Base-by-base conservation (phyloP, 345 rosid species). In the Lenwebbia sp. region DNA sequence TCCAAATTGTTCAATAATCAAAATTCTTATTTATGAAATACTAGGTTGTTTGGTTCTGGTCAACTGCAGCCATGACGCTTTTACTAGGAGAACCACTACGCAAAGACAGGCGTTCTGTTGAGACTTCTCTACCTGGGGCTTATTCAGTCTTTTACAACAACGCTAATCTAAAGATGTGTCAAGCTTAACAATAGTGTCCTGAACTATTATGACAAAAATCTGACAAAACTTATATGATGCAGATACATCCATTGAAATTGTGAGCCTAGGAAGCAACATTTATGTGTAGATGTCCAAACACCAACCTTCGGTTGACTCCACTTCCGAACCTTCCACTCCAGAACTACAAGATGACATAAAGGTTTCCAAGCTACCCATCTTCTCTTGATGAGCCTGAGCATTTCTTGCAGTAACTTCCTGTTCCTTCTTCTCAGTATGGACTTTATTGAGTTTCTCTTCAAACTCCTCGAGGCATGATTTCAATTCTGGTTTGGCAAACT, bases 401-500 rank as follows among this genome's bases (percentile, higher is more conserved):
- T 94, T 95, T 94, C 95, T 94, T 83, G 98, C 95, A 15, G 99
- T 96, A 83, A 86, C 94, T 89, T 95, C 99, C 90, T 96, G 99
- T 88, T 96, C 99, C 93, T 96, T 96, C 96, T 92, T 96, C 89
- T 96, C 99, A 87, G 87, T 54, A 89, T 95, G 96, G 92, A 94
- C 94, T 92, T 94, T 96, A 85, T 92, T 92, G 83, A 97, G 91
- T 92, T 97, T 97, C 91, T 97, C 99, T 89, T 96, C 99, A 86
- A 97, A 97, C 88, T 97, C 99, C 88, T 97, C 99, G 5, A 96
- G 94, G 92, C 95, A 94, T 22, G 89, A 90, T 91, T 94, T 97
- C 15, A 97, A 90, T 88, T 97, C 99, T 87, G 99, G 98, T 90
- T 95, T 97, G 37, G 98, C 97, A 87, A 97, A 97, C 90, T 97